These are phyloP conservation scores for Chernovozyma aurita DNA, from an alignment of 1,139 yeast species.

Conservation along the genomic window DNA sequence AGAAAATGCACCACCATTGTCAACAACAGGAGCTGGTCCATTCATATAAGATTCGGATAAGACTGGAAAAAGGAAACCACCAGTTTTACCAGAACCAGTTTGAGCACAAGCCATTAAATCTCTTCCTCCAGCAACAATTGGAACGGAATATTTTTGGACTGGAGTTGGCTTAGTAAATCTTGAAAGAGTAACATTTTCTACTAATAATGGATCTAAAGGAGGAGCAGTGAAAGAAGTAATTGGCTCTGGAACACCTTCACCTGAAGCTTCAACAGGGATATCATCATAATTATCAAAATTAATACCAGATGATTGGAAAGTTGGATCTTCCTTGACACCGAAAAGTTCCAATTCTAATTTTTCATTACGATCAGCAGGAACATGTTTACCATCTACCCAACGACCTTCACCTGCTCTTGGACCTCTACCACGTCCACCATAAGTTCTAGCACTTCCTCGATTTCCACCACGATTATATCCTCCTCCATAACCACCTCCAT, in stretches of 20 bases:
- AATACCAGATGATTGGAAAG: conserved; percentile 91
- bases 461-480: conserved; percentile 22
- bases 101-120: conserved; percentile 99
- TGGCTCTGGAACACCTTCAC: conserved; percentile 93
- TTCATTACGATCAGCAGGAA: conserved; percentile 73
- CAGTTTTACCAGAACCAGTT: conserved; percentile 99
- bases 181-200: conserved; percentile 82
- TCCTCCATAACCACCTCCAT: conserved; percentile 26
- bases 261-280: conserved; percentile 97
- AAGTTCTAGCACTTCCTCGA: conserved; percentile 17
- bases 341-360: conserved; percentile 75
- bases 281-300: conserved; percentile 98
- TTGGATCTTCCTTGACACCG: conserved; percentile 81
- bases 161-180: conserved; percentile 97
- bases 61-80: conserved; percentile 98
- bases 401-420: conserved; percentile 54
- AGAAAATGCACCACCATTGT: conserved; percentile 51
- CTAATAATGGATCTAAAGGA: conserved; percentile 82
- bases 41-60: conserved; percentile 82
- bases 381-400: conserved; percentile 86
- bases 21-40: conserved; percentile 77
- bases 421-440: conserved; percentile 14
- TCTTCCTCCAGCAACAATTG: conserved; percentile 92
- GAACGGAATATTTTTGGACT: conserved; percentile 96
- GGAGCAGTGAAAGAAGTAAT: conserved; percentile 84